phyloP scores from a whole-genome alignment of 306 rosid species.

The Castanea mollissima region DNA sequence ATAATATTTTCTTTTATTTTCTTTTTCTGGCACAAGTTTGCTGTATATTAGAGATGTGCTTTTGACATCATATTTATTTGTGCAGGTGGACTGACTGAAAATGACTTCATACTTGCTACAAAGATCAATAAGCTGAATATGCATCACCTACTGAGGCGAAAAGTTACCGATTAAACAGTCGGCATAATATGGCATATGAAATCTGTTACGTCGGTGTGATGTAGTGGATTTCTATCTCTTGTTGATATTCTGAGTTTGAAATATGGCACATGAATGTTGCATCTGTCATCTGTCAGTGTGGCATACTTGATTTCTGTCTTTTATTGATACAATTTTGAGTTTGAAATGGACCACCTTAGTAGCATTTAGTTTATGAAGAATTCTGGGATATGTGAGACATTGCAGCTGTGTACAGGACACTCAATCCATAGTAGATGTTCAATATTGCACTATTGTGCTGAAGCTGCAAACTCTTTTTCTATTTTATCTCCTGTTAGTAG shows the following conservation, averaged over 20 bases:
- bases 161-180: slow-evolving; percentile 31
- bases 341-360: not conserved
- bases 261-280: not conserved
- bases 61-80: slow-evolving; percentile 3
- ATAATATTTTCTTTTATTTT: not conserved
- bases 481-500: too few species aligned
- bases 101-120: slow-evolving; percentile 91
- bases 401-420: not conserved
- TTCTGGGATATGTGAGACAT: not conserved
- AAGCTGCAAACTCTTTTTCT: too few species aligned
- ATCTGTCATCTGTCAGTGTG: not conserved
- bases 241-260: not conserved
- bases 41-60: not conserved
- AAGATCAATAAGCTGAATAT: slow-evolving; percentile 57
- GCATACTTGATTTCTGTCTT: not conserved
- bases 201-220: not conserved
- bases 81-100: slow-evolving; percentile 88
- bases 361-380: not conserved
- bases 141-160: slow-evolving; percentile 52
- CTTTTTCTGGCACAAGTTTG: not conserved
- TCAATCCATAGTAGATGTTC: not conserved
- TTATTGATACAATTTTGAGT: not conserved
- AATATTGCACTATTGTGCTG: not conserved
- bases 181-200: not conserved
- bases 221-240: not conserved